Percentiles rank a stretch among this genome's conserved stretches.
Evolutionary conservation across 164 flowering plant species (phyloP).

Genomic region (Malania oleifera): DNA sequence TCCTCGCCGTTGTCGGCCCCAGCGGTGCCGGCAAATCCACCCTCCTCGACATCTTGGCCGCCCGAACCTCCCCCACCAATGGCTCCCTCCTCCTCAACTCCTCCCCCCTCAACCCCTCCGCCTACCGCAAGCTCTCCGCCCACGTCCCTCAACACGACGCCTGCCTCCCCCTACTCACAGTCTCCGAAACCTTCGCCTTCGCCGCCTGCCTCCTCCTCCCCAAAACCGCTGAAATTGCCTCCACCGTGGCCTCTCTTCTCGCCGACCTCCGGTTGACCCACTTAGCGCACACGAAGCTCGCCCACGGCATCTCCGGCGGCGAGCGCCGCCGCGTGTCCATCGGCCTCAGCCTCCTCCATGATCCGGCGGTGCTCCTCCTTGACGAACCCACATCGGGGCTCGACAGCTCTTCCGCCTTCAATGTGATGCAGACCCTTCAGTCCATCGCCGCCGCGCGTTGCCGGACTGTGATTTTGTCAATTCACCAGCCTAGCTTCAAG

Average conservation of each 20-base stretch:
- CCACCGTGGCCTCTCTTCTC: slow-evolving; percentile 45
- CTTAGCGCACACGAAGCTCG: slow-evolving; percentile 45
- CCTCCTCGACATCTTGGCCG: slow-evolving; percentile 83
- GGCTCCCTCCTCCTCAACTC: slow-evolving; percentile 72
- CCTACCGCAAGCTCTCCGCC: slow-evolving; percentile 72
- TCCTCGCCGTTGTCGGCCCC: slow-evolving; percentile 89
- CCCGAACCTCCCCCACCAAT: slow-evolving; percentile 53
- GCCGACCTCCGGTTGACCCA: slow-evolving; percentile 61
- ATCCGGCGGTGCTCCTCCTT: slow-evolving; percentile 72
- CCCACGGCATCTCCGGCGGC: slow-evolving; percentile 73
- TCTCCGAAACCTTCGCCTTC: slow-evolving; percentile 73
- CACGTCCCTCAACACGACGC: slow-evolving; percentile 91
- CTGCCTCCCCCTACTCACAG: slow-evolving; percentile 67
- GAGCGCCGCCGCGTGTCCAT: slow-evolving; percentile 84
- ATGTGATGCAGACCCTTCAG: slow-evolving; percentile 65
- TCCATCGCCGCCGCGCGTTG: slow-evolving; percentile 41
- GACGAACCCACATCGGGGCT: slow-evolving; percentile 98
- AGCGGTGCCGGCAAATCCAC: slow-evolving; percentile 96
- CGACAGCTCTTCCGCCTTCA: slow-evolving; percentile 74
- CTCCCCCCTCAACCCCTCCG: slow-evolving; percentile 50
- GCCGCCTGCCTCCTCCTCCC: slow-evolving; percentile 68
- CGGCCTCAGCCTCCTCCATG: slow-evolving; percentile 84
- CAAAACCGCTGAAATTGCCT: slow-evolving; percentile 16
- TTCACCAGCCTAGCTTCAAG: slow-evolving; percentile 92
- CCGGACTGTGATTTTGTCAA: slow-evolving; percentile 71